Base-by-base conservation (phyloP, 2,329 filamentous ascomycete genomes). In the Penicillium sp. region DNA sequence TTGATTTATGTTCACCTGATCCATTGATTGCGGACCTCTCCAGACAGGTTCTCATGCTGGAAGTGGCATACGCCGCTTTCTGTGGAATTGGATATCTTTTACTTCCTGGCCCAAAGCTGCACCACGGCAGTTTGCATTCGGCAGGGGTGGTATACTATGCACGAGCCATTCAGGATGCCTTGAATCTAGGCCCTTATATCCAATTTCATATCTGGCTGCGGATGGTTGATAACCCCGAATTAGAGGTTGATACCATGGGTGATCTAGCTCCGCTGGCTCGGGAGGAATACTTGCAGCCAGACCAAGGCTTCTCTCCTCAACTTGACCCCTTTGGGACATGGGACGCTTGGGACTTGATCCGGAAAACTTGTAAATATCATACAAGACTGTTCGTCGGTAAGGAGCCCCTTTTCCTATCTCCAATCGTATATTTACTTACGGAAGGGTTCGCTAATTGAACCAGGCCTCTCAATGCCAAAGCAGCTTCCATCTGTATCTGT, bases 41-140 rank as follows among this genome's bases (percentile, higher is more conserved):
- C 23, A 81, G 87, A 30, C 91, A 96, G 68, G 86, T 94, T 5
- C 74, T 98, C 48, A 89, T 89, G 61, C 76, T 95, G 26, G 93
- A 98, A 63, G 78, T 97, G 33, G 86, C 88, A 33, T 98, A 96
- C 68, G 93, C 94, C 49, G 90, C 88, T 48, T 98, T 97, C 68
- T 96, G 89, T 59, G 94, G 94, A 23, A 78, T 93, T 33, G 81
- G 83, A 40, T 94, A 86, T 65, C 76, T 97, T 43, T 73, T 97
- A 35, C 74, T 98, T 19, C 82, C 84, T 2, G 89, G 89, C 0
- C 93, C 93, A 3, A 78, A 78, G 49, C 69, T 80, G 10, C 79
- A 84, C 50, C 74, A 79, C 41, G 75, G 76, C 41, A 75, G 73
- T 28, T 51, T 64, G 33, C 59, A 69, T 46, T 65, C 67, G 2